phyloP scores from a whole-genome alignment of 208 protist genomes.

The Wallacemonas sp. region DNA sequence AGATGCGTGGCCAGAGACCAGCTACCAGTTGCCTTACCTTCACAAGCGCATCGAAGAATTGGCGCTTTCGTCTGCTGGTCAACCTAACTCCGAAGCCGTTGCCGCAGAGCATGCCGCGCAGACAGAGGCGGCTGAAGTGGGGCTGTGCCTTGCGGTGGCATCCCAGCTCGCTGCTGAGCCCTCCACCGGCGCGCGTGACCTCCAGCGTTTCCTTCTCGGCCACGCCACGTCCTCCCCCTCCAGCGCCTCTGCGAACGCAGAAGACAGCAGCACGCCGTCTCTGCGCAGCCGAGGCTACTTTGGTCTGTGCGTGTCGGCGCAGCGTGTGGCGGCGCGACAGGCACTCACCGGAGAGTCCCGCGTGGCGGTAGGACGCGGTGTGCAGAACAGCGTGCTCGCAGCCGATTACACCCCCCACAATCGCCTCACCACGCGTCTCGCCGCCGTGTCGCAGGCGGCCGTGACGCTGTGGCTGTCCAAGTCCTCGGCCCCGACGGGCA shows the following conservation, averaged over 20 bases:
- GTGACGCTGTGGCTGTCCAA: not conserved
- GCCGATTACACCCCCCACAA: conserved; percentile 27
- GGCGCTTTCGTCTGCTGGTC: not conserved
- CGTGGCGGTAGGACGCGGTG: conserved; percentile 40
- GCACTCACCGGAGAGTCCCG: conserved; percentile 1
- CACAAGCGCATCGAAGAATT: not conserved
- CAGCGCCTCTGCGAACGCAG: not conserved
- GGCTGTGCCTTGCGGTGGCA: conserved; percentile 25
- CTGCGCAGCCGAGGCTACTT: conserved; percentile 26
- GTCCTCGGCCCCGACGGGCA: not conserved
- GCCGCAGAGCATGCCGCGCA: conserved; percentile 2
- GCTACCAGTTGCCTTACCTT: conserved; percentile 6
- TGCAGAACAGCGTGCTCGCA: conserved; percentile 26
- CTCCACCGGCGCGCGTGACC: not conserved
- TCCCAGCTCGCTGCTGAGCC: conserved; percentile 17
- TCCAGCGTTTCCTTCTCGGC: conserved; percentile 38
- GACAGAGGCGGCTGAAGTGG: conserved; percentile 15
- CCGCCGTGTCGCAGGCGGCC: conserved; percentile 12
- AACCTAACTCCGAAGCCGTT: not conserved
- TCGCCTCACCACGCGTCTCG: conserved; percentile 26
- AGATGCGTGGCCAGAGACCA: conserved; percentile 6
- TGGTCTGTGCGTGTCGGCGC: conserved; percentile 23
- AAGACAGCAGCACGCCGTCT: not conserved
- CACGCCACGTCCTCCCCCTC: not conserved
- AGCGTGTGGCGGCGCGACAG: conserved; percentile 19